phyloP scores from a whole-genome alignment of 768 basidiomycete species.

The Pleurotus pulmonarius region DNA sequence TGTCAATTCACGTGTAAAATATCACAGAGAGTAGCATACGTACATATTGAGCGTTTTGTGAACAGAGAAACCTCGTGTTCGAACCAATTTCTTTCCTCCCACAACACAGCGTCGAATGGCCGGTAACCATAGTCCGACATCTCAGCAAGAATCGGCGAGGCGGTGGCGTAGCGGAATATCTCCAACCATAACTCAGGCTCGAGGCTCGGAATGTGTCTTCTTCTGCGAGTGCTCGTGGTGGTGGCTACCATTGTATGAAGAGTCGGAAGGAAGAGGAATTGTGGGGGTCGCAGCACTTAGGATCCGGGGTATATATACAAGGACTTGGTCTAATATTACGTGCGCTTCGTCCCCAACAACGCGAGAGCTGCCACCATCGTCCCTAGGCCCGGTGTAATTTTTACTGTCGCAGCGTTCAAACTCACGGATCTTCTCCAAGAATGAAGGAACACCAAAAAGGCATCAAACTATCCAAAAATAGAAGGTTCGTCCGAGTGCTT shows the following conservation, averaged over 20 bases:
- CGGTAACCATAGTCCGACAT: not conserved
- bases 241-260: not conserved
- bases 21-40: not conserved
- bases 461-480: not conserved
- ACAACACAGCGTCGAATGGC: not conserved
- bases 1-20: not conserved
- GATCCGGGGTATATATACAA: not conserved
- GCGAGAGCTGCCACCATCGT: not conserved
- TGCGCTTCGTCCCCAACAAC: not conserved
- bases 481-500: not conserved
- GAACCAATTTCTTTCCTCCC: not conserved
- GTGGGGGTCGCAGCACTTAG: not conserved
- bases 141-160: not conserved
- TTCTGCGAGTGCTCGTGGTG: not conserved
- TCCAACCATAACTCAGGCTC: constrained; percentile 3
- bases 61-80: not conserved
- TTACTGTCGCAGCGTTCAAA: not conserved
- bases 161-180: constrained; percentile 3
- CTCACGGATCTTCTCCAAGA: not conserved
- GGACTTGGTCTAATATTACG: not conserved
- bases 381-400: not conserved
- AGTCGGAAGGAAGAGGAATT: not conserved
- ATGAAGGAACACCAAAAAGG: not conserved
- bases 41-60: not conserved
- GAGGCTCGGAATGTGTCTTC: not conserved